phyloP scores from a whole-genome alignment of 352 stramenopile genomes.

The Pythium brachiatum region DNA sequence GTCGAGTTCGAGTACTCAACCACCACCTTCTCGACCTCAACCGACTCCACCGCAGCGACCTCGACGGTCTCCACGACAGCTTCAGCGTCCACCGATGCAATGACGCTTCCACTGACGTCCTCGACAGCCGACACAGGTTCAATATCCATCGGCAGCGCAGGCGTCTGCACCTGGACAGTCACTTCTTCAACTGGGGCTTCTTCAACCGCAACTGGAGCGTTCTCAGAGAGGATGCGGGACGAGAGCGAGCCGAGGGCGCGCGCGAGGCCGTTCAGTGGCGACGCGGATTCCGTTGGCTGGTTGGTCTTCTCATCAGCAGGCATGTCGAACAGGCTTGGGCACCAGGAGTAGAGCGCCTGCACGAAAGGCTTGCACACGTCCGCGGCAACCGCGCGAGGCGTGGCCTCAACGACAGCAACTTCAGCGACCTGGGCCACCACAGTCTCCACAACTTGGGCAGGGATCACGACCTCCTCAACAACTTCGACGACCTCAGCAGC shows the following conservation, averaged over 20 bases:
- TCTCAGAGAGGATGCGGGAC: conserved; percentile 12
- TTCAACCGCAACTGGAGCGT: conserved; percentile 2
- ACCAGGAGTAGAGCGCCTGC: conserved; percentile 13
- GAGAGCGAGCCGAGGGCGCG: conserved; percentile 19
- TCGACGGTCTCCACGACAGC: neutral
- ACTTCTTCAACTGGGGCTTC: neutral
- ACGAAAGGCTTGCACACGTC: conserved; percentile 6
- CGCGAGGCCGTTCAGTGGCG: conserved; percentile 14
- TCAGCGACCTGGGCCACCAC: neutral
- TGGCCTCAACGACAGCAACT: no score
- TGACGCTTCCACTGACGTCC: conserved; percentile 1
- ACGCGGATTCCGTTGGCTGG: neutral
- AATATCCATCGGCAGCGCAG: neutral
- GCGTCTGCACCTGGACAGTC: conserved; percentile 6
- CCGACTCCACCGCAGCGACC: neutral
- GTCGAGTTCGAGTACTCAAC: conserved; percentile 1
- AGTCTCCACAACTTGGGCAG: neutral
- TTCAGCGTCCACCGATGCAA: neutral
- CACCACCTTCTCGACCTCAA: neutral
- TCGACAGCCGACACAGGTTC: neutral
- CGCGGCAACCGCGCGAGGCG: neutral
- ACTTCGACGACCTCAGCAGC: neutral
- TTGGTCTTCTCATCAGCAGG: neutral
- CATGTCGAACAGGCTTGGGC: conserved; percentile 17
- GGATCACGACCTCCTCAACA: neutral